Percentiles rank a stretch among this genome's conserved stretches.
Evolutionary conservation across 1,284 basidiomycete species (phyloP).

Genomic region (Neolentinus lepideus): DNA sequence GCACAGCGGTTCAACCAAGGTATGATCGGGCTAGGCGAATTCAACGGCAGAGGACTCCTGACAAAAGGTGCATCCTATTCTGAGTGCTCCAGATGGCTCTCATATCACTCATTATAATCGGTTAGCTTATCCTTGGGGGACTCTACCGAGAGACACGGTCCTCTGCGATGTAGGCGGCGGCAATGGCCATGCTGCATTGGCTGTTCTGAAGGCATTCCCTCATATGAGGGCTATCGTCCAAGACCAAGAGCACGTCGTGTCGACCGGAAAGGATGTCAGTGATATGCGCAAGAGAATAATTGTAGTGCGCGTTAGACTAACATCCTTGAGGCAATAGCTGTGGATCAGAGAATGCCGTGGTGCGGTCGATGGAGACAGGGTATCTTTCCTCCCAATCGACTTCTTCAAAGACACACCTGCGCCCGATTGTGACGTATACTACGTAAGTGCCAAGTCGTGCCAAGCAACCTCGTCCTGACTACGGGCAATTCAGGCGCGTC

Average conservation of each 20-base stretch:
- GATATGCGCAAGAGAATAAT: no score
- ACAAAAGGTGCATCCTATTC: constrained; percentile 11
- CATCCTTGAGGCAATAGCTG: no score
- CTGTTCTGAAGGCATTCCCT: constrained; percentile 31
- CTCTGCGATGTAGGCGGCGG: constrained; percentile 45
- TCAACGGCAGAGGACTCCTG: constrained; percentile 13
- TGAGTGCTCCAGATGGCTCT: no score
- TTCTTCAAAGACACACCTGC: constrained; percentile 37
- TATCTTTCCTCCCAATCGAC: constrained; percentile 33
- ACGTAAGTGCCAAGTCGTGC: constrained; percentile 31
- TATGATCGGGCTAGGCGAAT: constrained; percentile 20
- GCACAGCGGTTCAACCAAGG: constrained; percentile 18
- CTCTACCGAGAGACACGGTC: constrained; percentile 23
- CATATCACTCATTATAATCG: no score
- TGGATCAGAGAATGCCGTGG: constrained; percentile 27
- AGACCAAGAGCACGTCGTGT: constrained; percentile 25
- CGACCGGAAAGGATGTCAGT: constrained; percentile 28
- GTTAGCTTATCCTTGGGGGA: constrained; percentile 40
- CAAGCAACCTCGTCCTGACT: not conserved
- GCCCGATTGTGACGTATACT: constrained; percentile 34
- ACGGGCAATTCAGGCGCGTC: not conserved
- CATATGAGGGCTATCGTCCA: constrained; percentile 37
- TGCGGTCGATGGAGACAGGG: constrained; percentile 23
- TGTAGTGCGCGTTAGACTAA: no score
- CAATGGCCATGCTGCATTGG: constrained; percentile 32